Evolutionary conservation across 306 rosid species (phyloP).

Genomic region (Quercus glauca): DNA sequence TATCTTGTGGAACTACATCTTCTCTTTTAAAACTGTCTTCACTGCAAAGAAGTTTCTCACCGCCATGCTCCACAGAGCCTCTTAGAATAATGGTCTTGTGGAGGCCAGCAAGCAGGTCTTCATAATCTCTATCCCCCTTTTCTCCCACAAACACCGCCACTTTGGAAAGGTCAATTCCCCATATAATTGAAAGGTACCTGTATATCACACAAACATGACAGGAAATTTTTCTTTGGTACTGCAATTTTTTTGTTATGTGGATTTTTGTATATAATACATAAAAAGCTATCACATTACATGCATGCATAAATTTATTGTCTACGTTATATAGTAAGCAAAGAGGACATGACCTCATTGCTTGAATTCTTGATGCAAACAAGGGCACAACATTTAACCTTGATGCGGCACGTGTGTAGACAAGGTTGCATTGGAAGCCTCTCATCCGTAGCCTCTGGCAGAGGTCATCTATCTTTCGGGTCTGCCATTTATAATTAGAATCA

Average conservation of each 20-base stretch:
- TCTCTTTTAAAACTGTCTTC: conserved; percentile 53
- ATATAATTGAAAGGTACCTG: conserved; percentile 68
- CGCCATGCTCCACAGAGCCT: conserved; percentile 56
- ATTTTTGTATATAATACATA: not conserved
- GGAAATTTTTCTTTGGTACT: not conserved
- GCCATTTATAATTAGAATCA: conserved; percentile 6
- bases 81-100: conserved; percentile 60
- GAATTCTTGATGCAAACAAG: conserved; percentile 68
- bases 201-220: not conserved
- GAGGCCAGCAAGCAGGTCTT: conserved; percentile 62
- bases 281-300: not conserved
- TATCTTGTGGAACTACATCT: conserved; percentile 45
- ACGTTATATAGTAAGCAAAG: not conserved
- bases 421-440: conserved; percentile 82
- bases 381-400: conserved; percentile 67
- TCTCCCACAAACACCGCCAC: conserved; percentile 60
- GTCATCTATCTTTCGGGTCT: conserved; percentile 45
- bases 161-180: conserved; percentile 79
- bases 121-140: conserved; percentile 71
- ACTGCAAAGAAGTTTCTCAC: conserved; percentile 55
- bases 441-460: conserved; percentile 70
- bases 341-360: conserved; percentile 61
- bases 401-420: conserved; percentile 58
- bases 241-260: not conserved
- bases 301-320: not conserved